phyloP scores from a whole-genome alignment of 495 filamentous ascomycete species.

The Alectoria sarmentosa region DNA sequence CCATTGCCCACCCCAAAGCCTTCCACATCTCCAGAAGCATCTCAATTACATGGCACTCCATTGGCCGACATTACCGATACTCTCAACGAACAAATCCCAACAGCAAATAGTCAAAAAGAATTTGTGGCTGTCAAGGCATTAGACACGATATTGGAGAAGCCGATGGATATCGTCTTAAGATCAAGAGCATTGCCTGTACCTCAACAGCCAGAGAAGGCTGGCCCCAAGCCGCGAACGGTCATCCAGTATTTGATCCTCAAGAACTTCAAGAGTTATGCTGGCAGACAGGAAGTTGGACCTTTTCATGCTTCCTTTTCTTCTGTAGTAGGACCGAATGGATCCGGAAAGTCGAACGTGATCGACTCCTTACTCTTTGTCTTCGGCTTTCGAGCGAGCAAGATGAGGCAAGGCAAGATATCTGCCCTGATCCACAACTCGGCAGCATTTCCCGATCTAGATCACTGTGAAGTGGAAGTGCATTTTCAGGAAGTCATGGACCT shows the following conservation, averaged over 20 bases:
- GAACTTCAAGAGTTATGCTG: slow-evolving; percentile 99
- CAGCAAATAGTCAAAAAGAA: slow-evolving; percentile 36
- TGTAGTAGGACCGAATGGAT: slow-evolving; percentile 95
- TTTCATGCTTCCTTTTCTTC: slow-evolving; percentile 99
- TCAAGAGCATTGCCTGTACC: slow-evolving; percentile 65
- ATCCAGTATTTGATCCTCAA: slow-evolving; percentile 83
- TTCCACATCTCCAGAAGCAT: slow-evolving; percentile 47
- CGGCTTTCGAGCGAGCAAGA: slow-evolving; percentile 97
- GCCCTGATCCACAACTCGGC: slow-evolving; percentile 96
- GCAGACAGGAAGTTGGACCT: slow-evolving; percentile 87
- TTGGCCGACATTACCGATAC: slow-evolving; percentile 72
- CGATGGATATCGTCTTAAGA: slow-evolving; percentile 92
- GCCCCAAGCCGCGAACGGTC: slow-evolving; percentile 75
- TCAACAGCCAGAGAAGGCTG: slow-evolving; percentile 57
- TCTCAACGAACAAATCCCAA: slow-evolving; percentile 51
- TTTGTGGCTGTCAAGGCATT: slow-evolving; percentile 64
- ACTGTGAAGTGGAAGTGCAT: slow-evolving; percentile 92
- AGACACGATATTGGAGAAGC: slow-evolving; percentile 71
- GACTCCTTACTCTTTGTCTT: slow-evolving; percentile 97
- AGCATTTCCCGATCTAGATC: slow-evolving; percentile 70
- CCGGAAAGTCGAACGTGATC: slow-evolving; percentile 98
- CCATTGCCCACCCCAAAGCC: slow-evolving; percentile 54
- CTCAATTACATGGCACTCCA: slow-evolving; percentile 51
- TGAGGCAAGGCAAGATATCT: slow-evolving; percentile 98
- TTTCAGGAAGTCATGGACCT: slow-evolving; percentile 92